Base-by-base conservation (phyloP, 768 basidiomycete genomes). In the Tylopilus balloui region DNA sequence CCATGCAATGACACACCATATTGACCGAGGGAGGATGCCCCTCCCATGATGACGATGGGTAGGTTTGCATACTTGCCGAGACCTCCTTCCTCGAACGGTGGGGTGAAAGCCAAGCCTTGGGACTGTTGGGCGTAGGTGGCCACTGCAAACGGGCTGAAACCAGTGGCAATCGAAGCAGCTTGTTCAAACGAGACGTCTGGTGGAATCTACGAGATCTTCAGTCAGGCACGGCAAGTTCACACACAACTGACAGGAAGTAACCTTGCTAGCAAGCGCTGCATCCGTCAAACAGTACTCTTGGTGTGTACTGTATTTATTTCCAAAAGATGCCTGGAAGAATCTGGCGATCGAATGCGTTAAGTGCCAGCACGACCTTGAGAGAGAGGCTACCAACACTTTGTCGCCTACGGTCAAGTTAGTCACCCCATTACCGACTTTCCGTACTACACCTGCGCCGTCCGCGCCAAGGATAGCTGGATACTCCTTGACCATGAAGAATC, bases 361-460 rank as follows among this genome's bases (percentile, higher is more conserved):
- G 27, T 9, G 35, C 3, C 12, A 21, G 8, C 13, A 32, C 13
- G 31, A 31, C 12, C 15, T 7, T 10, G 27, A 15, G 12, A 34
- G 31, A 17, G 6, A 24, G 2, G 15, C 13, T 10, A 37, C 54
- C 17, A 2, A 54, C 49, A 54, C 60, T 45, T 51, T 65, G 46
- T 74, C 71, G 4, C 73, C 74, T 13, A 52, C 37, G 7, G 52
- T 58, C 43, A 73, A 56, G 27, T 53, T 50, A 11, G 61, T 59
- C 1, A 76, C 74, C 1, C 61, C 66, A 6, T 61, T 50, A n/a
- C 71, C 75, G 25, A 73, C 58, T 39, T 65, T 61, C 19, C 63
- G 60, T 19, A 73, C 67, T 11, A 61, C 57, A 19, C 76, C 74
- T 10, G 74, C 69, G 8, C 58, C 62, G 21, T 77, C 75, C 21